phyloP scores from a whole-genome alignment of 768 basidiomycete species.

The Boletus reticuloceps region DNA sequence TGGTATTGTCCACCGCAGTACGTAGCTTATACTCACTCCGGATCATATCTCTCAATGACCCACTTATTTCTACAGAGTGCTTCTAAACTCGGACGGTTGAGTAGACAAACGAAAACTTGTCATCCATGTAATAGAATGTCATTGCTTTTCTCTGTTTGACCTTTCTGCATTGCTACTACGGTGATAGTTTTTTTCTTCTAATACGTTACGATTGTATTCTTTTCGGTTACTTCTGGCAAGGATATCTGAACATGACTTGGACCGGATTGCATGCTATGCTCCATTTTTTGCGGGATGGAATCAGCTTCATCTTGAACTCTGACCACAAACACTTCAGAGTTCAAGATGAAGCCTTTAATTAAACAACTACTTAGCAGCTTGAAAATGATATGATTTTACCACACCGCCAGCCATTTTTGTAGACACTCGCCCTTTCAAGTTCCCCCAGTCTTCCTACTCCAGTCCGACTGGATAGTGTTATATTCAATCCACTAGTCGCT shows the following conservation, averaged over 20 bases:
- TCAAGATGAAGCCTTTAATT: too few relatives aligned
- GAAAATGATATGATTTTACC: too few relatives aligned
- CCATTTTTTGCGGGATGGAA: too few relatives aligned
- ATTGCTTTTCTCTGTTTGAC: constrained; percentile 12
- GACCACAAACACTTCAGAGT: too few relatives aligned
- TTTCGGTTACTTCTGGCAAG: constrained; percentile 1
- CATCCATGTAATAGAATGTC: constrained; percentile 27
- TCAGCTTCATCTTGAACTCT: too few relatives aligned
- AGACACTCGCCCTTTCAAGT: too few relatives aligned
- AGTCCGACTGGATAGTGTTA: too few relatives aligned
- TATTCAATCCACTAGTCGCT: too few relatives aligned
- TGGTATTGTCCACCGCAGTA: constrained; percentile 77
- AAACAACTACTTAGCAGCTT: too few relatives aligned
- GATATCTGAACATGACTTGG: not conserved
- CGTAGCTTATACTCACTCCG: constrained; percentile 21
- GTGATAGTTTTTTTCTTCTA: constrained; percentile 13
- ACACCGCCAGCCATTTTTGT: too few relatives aligned
- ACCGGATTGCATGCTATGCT: not conserved
- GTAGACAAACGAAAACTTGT: constrained; percentile 22
- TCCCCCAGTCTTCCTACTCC: too few relatives aligned
- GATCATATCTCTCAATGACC: not conserved
- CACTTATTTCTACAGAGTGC: constrained; percentile 16
- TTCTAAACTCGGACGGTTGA: constrained; percentile 23
- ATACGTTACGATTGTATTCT: constrained; percentile 23
- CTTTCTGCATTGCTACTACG: constrained; percentile 16